Evolutionary conservation across 208 protist species (phyloP), one percentile per base, ranked within the genome.

Genomic region (Vickermania ingenoplastis): DNA sequence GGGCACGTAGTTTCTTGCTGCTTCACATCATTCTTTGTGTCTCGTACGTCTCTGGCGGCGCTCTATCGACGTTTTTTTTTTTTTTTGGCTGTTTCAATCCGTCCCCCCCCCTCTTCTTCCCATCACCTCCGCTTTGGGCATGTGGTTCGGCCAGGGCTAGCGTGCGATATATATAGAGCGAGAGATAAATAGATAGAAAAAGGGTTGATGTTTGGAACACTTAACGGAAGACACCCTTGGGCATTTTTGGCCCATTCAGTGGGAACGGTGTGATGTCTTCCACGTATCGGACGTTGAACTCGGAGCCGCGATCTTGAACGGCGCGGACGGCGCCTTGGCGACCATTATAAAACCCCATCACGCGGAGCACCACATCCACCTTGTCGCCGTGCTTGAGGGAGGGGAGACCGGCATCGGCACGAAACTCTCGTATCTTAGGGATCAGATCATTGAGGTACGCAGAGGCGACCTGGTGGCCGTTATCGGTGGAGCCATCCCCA

Each of bases 261-360:
- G 88, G 88, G 54, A 94, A 87, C n/a, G 88, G 88, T 1, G 88
- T 94, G 57, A 94, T 90, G 63, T 94, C 88, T 66, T 94, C 88
- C 52, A 94, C 69, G 60, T 91, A 92, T 27, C 84, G 71, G 59
- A 94, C 84, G 1, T 75, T 36, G 61, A 83, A 94, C 24, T 91
- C 80, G 14, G 71, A 67, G 7, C 67, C 74, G 57, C 88, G 81
- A 60, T 94, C 88, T 65, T 89, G 80, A 45, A 94, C 82, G 1
- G 88, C 88, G 25, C 84, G 79, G 61, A 94, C 82, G 14, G 88
- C 88, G 22, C 88, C 88, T 60, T 94, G 88, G 21, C 88, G 71
- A 36, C 88, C 83, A 58, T 94, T 94, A 69, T 94, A 94, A 52
- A 91, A 94, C 24, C 88, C 88, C 84, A 94, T 91, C 21, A 94